phyloP scores from a whole-genome alignment of 78 protist species.

The Emiliania huxleyi region DNA sequence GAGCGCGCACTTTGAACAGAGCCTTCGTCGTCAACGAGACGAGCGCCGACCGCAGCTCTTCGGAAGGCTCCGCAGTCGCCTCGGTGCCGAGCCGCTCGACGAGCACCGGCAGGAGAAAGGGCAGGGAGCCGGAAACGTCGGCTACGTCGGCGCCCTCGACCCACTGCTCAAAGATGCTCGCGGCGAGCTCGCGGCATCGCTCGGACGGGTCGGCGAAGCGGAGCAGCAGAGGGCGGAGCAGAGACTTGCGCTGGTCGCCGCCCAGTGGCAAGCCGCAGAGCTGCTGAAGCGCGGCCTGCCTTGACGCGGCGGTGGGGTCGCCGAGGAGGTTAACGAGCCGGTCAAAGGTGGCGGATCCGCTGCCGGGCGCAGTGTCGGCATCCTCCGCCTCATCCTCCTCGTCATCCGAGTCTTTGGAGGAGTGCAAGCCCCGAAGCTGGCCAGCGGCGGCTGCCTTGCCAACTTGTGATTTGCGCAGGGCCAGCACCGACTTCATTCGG shows the following conservation, averaged over 20 bases:
- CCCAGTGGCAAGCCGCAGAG: background rate
- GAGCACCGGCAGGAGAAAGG: background rate
- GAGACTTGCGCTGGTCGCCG: no score
- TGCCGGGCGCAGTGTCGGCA: background rate
- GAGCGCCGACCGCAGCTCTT: background rate
- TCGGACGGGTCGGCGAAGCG: slow-evolving; percentile 17
- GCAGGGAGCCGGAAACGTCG: background rate
- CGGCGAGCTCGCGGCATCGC: background rate
- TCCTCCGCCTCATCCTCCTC: background rate
- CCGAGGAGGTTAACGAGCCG: background rate
- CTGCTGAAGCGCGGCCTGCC: background rate
- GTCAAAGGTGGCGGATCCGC: background rate
- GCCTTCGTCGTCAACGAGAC: background rate
- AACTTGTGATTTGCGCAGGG: background rate
- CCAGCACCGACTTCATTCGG: background rate
- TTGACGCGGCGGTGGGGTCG: background rate
- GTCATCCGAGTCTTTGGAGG: background rate
- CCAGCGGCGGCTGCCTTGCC: background rate
- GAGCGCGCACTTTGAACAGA: background rate
- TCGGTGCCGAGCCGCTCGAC: background rate
- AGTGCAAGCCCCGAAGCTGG: background rate
- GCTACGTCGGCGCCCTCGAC: background rate
- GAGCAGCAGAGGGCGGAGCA: background rate
- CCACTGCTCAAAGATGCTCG: background rate
- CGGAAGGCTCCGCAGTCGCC: background rate